phyloP scores from a whole-genome alignment of 495 filamentous ascomycete species.

The Penicillium malachiteum region DNA sequence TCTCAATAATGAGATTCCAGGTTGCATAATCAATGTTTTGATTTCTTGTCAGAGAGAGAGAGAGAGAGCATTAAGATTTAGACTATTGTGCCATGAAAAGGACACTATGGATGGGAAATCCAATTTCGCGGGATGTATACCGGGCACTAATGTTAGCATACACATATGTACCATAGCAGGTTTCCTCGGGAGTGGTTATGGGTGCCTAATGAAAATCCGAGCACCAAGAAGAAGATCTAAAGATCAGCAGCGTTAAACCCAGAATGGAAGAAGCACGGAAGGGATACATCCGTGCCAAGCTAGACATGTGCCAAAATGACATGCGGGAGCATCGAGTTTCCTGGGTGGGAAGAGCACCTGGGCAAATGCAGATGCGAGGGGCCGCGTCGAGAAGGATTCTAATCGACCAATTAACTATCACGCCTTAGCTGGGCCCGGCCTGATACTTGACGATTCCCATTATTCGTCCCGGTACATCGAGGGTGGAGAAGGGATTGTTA shows the following conservation, averaged over 20 bases:
- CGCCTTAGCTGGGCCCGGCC: constrained; percentile 10
- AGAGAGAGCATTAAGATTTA: neutral
- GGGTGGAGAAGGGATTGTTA: constrained; percentile 27
- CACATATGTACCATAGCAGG: neutral
- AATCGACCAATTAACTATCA: constrained; percentile 21
- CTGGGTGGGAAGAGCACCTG: constrained; percentile 18
- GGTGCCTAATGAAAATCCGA: constrained; percentile 1
- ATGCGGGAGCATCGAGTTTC: neutral
- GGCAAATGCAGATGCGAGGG: constrained; percentile 32
- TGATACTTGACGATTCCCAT: constrained; percentile 21
- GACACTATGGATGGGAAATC: neutral
- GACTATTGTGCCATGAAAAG: neutral
- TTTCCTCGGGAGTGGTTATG: neutral
- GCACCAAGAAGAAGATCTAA: neutral
- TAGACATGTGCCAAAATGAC: constrained; percentile 8
- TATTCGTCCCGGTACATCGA: constrained; percentile 9
- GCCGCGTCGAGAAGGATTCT: constrained; percentile 19
- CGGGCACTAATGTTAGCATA: neutral
- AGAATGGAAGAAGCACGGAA: neutral
- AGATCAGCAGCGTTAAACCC: neutral
- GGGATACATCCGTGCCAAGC: neutral
- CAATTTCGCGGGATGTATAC: neutral
- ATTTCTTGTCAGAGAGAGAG: neutral
- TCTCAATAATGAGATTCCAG: constrained; percentile 5
- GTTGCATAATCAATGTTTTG: constrained; percentile 8